Conservation (phyloP, 2,329 filamentous ascomycete species). For the Boeremia exigua region DNA sequence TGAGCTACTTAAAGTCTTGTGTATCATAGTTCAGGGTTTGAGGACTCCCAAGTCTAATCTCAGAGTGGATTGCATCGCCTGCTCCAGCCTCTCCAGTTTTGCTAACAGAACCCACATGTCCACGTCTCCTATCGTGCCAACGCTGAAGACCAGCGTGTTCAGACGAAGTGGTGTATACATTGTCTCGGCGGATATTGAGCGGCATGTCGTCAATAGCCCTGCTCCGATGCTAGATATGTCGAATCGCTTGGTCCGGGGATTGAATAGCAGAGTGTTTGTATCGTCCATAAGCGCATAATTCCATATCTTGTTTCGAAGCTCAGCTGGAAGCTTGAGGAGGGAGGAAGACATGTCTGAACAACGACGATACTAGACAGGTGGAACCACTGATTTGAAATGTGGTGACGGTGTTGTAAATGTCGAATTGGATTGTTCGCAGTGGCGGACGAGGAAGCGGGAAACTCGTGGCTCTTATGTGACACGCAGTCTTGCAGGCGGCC, state of each 20-base stretch:
- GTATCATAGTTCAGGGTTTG: neutral
- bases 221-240: constrained; percentile 18
- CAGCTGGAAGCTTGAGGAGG: constrained; percentile 1
- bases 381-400: neutral
- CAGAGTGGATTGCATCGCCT: neutral
- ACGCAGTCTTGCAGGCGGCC: neutral
- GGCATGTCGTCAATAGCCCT: constrained; percentile 22
- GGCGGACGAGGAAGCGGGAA: no score
- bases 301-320: constrained; percentile 1
- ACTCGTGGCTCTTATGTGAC: no score
- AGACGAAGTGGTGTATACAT: constrained; percentile 16
- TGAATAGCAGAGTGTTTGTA: neutral
- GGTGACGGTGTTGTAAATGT: neutral
- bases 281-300: neutral
- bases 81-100: neutral
- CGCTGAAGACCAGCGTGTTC: neutral
- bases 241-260: constrained; percentile 10
- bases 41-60: neutral
- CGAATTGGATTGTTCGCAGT: no score
- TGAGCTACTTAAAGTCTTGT: no score
- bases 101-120: neutral
- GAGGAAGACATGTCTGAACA: neutral
- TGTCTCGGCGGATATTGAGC: constrained; percentile 20
- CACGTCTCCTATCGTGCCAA: neutral
- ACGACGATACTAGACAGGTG: neutral